Evolutionary conservation across 495 filamentous ascomycete species (phyloP), one percentile per base, ranked within the genome.

Genomic region (Saxispiralis lemnorum): DNA sequence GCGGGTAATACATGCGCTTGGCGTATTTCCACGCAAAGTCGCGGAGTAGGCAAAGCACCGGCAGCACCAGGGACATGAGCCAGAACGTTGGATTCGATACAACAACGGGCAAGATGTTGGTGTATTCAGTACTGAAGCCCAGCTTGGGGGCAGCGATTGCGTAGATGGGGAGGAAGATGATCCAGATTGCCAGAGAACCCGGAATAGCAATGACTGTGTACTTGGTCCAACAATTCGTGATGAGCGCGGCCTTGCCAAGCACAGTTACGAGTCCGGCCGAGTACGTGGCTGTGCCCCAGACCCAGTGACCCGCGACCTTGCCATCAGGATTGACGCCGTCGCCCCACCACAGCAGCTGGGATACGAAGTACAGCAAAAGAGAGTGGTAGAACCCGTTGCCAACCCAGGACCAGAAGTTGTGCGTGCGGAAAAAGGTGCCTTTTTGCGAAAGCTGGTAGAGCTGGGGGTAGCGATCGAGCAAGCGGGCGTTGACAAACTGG

Each of bases 141-240:
- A 94, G 59, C 59, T 75, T 87, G 1, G 92, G 89, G 17, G 86
- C 89, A 0, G 89, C 83, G 18, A 68, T 86, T n/a, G 74, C 84
- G 60, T 96, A 99, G 12, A 83, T 76, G 12, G 84, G 82, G 38
- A 96, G 65, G 64, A 96, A 93, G 10, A 73, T 71, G 50, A 93
- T 69, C 92, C 89, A 96, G 48, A 99, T 76, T 14, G 79, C 51
- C 74, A 96, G 78, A 49, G 80, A 87, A 15, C 92, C 92, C 0
- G 92, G 89, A 51, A 99, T 99, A 36, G 92, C 88, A 51, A 93
- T 76, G 55, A 96, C 73, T 47, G 87, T 83, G 60, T 92, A 99
- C 63, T 99, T 99, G 21, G 92, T 99, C 92, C 92, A 99, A 59
- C 89, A 81, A 62, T 88, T 99, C 15, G 85, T 92, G 38, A 96